A percentile compares a stretch with the other conserved stretches of the same genome.
Evolutionary conservation across 257 asterid species (phyloP).

Genomic region (Petrea volubilis): DNA sequence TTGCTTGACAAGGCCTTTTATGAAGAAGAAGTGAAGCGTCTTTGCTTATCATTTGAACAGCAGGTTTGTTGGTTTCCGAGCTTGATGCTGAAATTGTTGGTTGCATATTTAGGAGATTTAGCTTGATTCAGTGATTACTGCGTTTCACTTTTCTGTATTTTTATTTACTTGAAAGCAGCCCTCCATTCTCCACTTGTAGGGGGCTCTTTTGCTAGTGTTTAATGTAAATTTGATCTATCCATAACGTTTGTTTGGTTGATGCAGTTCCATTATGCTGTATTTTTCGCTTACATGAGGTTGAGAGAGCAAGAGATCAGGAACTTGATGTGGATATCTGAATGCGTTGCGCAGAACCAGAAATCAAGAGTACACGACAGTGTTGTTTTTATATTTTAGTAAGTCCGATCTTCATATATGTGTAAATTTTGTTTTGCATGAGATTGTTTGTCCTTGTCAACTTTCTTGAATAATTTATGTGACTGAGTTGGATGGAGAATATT

Average conservation of each 20-base stretch:
- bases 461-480: constrained; percentile 29
- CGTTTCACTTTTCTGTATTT: neutral
- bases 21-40: constrained; percentile 94
- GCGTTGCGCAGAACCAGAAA: constrained; percentile 96
- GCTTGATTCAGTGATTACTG: neutral
- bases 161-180: neutral
- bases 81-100: constrained; percentile 1
- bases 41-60: constrained; percentile 91
- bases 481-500: neutral
- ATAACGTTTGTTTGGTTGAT: constrained; percentile 19
- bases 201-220: neutral
- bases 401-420: constrained; percentile 13
- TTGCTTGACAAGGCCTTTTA: constrained; percentile 97
- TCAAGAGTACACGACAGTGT: constrained; percentile 92
- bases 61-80: constrained; percentile 58
- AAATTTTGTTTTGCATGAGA: constrained; percentile 29
- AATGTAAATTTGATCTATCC: neutral
- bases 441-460: constrained; percentile 13
- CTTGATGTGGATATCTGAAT: constrained; percentile 97
- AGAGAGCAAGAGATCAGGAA: constrained; percentile 97
- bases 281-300: constrained; percentile 88
- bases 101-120: neutral
- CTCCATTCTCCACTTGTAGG: too few species aligned
- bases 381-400: constrained; percentile 73
- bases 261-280: constrained; percentile 92